A percentile compares a stretch with the other conserved stretches of the same genome.
phyloP scores from a whole-genome alignment of 495 filamentous ascomycete species.

The Corynascus novoguineensis region DNA sequence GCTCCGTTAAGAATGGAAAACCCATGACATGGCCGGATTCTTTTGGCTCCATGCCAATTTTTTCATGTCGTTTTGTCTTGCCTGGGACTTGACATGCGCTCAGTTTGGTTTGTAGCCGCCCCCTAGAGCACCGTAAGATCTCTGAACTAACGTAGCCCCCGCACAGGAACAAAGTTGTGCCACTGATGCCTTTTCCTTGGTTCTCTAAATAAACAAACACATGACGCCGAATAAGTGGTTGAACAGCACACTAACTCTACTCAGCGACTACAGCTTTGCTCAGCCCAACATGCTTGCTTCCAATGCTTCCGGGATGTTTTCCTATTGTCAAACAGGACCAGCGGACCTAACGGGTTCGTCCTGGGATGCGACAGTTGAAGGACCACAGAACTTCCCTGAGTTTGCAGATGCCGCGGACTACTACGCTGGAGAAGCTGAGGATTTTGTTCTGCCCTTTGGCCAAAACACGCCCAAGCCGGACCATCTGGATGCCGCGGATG shows the following conservation, averaged over 20 bases:
- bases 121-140: constrained; percentile 11
- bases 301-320: constrained; percentile 46
- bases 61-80: background rate
- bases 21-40: background rate
- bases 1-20: background rate
- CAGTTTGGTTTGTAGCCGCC: constrained; percentile 36
- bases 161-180: constrained; percentile 48
- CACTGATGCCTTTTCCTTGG: constrained; percentile 34
- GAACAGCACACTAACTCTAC: constrained; percentile 48
- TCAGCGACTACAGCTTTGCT: constrained; percentile 48
- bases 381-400: constrained; percentile 48
- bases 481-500: constrained; percentile 41
- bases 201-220: constrained; percentile 24
- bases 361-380: constrained; percentile 49
- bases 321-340: constrained; percentile 51
- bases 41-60: constrained; percentile 4
- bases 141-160: constrained; percentile 26
- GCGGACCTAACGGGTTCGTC: constrained; percentile 45
- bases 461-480: constrained; percentile 48
- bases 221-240: constrained; percentile 24
- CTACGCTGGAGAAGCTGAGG: constrained; percentile 42
- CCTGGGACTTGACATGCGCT: constrained; percentile 14
- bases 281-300: constrained; percentile 45
- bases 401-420: constrained; percentile 32
- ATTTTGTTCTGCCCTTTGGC: constrained; percentile 44